phyloP scores from a whole-genome alignment of 139 green algal genomes.

The Closterium sp. region DNA sequence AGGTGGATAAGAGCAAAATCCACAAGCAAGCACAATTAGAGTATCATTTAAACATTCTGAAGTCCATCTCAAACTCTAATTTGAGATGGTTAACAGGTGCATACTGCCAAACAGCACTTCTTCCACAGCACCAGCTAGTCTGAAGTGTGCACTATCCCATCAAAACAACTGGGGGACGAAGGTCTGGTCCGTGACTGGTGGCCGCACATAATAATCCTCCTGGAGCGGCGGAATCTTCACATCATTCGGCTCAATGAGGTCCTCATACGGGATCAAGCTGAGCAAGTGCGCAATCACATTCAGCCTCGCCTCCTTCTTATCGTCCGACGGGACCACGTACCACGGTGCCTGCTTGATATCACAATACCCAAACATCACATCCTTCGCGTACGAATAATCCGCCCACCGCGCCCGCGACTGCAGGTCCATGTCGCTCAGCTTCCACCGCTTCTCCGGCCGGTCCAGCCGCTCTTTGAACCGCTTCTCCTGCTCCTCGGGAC shows the following conservation, averaged over 20 bases:
- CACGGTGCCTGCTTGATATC: constrained; percentile 39
- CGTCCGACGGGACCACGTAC: constrained; percentile 50
- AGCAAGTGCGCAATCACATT: constrained; percentile 54
- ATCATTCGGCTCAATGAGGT: constrained; percentile 41
- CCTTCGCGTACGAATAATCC: constrained; percentile 49
- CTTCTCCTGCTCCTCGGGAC: constrained; percentile 46
- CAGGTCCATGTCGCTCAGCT: constrained; percentile 51
- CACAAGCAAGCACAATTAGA: too few species aligned
- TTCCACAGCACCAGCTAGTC: too few species aligned
- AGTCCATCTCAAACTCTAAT: too few species aligned
- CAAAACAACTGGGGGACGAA: constrained; percentile 27
- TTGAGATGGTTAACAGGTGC: too few species aligned
- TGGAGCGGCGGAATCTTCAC: constrained; percentile 33
- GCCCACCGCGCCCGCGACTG: constrained; percentile 27
- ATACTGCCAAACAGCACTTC: too few species aligned
- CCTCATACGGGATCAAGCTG: constrained; percentile 37
- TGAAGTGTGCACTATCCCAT: background rate
- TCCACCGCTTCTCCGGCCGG: constrained; percentile 51
- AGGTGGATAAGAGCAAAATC: too few species aligned
- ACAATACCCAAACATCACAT: constrained; percentile 48
- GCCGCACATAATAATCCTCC: constrained; percentile 38
- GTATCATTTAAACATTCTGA: too few species aligned
- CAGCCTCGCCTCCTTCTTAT: constrained; percentile 54
- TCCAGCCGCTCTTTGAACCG: constrained; percentile 22
- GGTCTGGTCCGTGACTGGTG: constrained; percentile 30